Base-by-base conservation (phyloP, 257 asterid species). In the Capsicum rhomboideum region DNA sequence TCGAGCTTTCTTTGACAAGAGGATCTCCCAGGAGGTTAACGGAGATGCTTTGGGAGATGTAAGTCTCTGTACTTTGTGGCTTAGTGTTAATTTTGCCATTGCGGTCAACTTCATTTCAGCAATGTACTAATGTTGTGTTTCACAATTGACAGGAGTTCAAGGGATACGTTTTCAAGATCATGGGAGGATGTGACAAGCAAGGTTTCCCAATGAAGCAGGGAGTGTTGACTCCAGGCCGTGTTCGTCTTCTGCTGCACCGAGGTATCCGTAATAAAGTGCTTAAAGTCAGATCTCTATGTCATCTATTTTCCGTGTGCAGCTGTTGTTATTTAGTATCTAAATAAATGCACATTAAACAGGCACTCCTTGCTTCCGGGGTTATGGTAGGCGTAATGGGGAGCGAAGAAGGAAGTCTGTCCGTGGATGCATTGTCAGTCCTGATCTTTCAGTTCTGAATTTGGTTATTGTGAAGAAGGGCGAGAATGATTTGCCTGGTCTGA, bases 171-270 rank as follows among this genome's bases (percentile, higher is more conserved):
- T 77, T 77, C 44, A 77, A 77, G 82, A 77, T 77, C 28, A 77
- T 77, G 82, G 82, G 82, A 77, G 82, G 82, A 77, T 77, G 82
- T 50, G 82, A 77, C 82, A 77, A 77, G 18, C 82, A 77, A 50
- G 82, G 82, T 77, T 77, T 77, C 14, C 82, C 82, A 77, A 77
- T 77, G 82, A 77, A 77, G 82, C 82, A 77, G 82, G 82, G 82
- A 77, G 82, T 77, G 46, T 52, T 77, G 2, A 77, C 82, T 77
- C 82, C 82, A 26, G 82, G 82, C 63, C 82, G 82, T 8, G 82
- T 77, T 77, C 82, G 82, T 28, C 82, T 77, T 50, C 64, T 77
- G 64, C 63, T 77, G 13, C 0, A 77, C 64, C 20, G 82, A 77
- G 82, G 82, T 77, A 77, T 26, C 10, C 52, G 28, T 50, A 50